phyloP scores from a whole-genome alignment of 345 rosid genomes.

The Acer saccharum region DNA sequence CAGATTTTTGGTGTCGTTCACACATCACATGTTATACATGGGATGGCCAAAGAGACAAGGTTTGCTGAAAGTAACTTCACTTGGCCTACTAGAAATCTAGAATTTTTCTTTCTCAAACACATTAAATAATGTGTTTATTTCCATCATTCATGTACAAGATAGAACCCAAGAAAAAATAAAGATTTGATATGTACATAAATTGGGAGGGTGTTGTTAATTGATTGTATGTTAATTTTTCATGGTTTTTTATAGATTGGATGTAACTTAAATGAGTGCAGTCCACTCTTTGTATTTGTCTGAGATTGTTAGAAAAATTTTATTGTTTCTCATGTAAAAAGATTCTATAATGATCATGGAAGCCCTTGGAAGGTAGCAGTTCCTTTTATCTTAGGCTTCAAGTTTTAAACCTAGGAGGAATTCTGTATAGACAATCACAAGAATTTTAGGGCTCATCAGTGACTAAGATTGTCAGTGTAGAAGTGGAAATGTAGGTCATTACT shows the following conservation, averaged over 20 bases:
- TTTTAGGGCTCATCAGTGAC: background rate
- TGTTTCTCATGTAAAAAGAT: background rate
- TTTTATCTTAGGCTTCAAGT: background rate
- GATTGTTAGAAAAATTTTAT: background rate
- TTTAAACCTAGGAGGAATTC: background rate
- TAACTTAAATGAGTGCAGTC: background rate
- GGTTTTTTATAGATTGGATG: background rate
- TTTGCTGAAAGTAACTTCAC: background rate
- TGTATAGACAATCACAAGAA: background rate
- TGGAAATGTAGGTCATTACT: background rate
- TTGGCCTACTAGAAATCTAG: background rate
- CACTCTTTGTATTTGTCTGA: background rate
- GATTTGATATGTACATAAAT: background rate
- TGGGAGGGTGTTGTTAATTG: background rate
- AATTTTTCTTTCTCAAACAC: background rate
- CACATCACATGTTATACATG: background rate
- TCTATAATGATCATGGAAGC: background rate
- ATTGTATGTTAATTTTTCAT: too few species aligned
- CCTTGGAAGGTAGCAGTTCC: background rate
- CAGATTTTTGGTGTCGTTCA: background rate
- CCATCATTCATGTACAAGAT: background rate
- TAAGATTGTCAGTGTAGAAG: background rate
- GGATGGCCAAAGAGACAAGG: background rate
- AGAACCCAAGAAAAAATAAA: background rate
- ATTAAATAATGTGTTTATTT: too few species aligned